Evolutionary conservation across 1,284 basidiomycete genomes (phyloP).

Genomic region (Cronartium quercuum): DNA sequence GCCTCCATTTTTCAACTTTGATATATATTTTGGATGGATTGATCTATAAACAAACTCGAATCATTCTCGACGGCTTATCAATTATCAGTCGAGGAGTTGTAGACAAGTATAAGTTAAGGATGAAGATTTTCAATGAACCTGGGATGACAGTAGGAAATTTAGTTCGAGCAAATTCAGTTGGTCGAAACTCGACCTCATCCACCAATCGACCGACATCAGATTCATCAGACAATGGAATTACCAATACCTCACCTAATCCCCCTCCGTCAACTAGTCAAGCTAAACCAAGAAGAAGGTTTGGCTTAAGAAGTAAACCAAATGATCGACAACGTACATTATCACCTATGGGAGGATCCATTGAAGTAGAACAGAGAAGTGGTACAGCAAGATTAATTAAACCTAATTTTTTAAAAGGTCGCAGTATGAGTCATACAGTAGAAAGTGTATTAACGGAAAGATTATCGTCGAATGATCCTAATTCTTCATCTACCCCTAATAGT

Average conservation of each 20-base stretch:
- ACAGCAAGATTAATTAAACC: too few relatives aligned
- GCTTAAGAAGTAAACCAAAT: not conserved
- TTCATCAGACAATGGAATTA: not conserved
- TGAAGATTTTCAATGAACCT: constrained; percentile 19
- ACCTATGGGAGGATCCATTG: not conserved
- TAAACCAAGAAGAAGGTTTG: not conserved
- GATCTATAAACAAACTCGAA: too few relatives aligned
- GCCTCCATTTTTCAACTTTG: constrained; percentile 51
- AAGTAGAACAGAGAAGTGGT: not conserved
- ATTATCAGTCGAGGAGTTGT: constrained; percentile 17
- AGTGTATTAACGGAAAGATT: not conserved
- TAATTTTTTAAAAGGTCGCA: not conserved
- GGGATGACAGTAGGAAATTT: too few relatives aligned
- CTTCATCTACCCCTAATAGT: not conserved
- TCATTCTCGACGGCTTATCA: too few relatives aligned
- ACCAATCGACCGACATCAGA: not conserved
- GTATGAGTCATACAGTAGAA: not conserved
- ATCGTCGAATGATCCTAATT: too few relatives aligned
- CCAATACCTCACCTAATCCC: too few relatives aligned
- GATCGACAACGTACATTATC: not conserved
- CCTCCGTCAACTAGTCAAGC: not conserved
- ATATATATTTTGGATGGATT: too few relatives aligned
- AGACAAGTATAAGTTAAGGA: constrained; percentile 26
- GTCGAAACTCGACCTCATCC: not conserved
- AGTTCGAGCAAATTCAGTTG: not conserved